Percentiles rank a stretch among this genome's conserved stretches.
Evolutionary conservation across 305 asterid genomes (phyloP).

Genomic region (Euphrasia arctica): DNA sequence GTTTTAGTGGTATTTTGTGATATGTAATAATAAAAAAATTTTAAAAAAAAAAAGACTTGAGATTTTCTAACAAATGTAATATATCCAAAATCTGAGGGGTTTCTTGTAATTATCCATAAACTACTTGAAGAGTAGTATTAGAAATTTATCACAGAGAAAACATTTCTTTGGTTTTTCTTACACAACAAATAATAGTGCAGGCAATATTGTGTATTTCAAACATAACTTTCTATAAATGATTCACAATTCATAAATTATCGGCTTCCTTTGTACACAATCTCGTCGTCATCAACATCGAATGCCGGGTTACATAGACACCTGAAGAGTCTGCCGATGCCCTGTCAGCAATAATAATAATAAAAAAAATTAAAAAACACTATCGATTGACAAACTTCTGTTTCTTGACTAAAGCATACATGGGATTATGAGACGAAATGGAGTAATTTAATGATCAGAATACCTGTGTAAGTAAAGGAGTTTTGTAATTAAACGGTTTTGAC

Average conservation of each 20-base stretch:
- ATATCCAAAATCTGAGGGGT: too few relatives aligned
- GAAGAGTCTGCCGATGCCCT: slow-evolving; percentile 95
- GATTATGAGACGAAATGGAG: too few relatives aligned
- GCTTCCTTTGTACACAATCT: slow-evolving; percentile 87
- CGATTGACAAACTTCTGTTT: neutral
- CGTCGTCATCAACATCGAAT: slow-evolving; percentile 86
- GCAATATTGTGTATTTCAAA: slow-evolving; percentile 5
- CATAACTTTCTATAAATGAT: neutral
- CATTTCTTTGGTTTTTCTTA: slow-evolving; percentile 17
- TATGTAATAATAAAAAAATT: too few relatives aligned
- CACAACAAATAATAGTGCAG: slow-evolving; percentile 9
- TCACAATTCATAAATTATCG: slow-evolving; percentile 22
- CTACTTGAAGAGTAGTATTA: too few relatives aligned
- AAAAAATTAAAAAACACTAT: neutral
- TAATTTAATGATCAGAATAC: slow-evolving; percentile 28
- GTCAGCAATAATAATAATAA: slow-evolving; percentile 24
- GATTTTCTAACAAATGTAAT: too few relatives aligned
- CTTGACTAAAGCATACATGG: too few relatives aligned
- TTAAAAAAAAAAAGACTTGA: too few relatives aligned
- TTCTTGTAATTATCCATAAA: too few relatives aligned
- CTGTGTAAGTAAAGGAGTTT: slow-evolving; percentile 87
- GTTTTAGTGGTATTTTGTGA: too few relatives aligned
- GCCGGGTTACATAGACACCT: slow-evolving; percentile 95
- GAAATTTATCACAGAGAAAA: too few relatives aligned
- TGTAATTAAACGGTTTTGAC: slow-evolving; percentile 55